Evolutionary conservation across 768 basidiomycete species (phyloP).

Genomic region (Pleurotus cornucopiae): DNA sequence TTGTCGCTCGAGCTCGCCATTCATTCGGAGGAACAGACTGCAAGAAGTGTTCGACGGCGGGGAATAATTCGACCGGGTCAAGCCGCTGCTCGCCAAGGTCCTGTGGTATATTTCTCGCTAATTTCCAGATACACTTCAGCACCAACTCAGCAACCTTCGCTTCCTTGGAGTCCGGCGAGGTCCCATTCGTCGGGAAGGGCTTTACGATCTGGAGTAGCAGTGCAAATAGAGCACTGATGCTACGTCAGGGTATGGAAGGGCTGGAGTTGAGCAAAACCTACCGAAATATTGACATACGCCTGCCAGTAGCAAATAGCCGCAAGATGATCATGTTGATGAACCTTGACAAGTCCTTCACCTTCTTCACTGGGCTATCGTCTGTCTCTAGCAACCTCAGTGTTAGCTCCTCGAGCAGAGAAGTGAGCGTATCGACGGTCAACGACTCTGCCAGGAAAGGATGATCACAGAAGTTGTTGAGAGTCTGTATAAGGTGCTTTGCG

Average conservation of each 20-base stretch:
- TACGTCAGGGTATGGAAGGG: constrained; percentile 7
- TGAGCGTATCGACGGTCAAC: constrained; percentile 79
- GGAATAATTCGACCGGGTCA: constrained; percentile 85
- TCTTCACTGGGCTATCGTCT: constrained; percentile 77
- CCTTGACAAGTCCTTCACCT: constrained; percentile 88
- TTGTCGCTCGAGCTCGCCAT: constrained; percentile 89
- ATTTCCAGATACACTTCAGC: constrained; percentile 96
- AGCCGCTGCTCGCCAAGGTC: constrained; percentile 78
- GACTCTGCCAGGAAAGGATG: constrained; percentile 85
- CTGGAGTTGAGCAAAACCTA: constrained; percentile 29
- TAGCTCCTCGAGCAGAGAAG: constrained; percentile 85
- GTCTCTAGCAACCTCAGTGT: constrained; percentile 90
- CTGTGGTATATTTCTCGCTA: constrained; percentile 91
- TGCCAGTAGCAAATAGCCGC: constrained; percentile 85
- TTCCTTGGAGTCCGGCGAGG: constrained; percentile 71
- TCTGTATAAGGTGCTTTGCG: constrained; percentile 96
- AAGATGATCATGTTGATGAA: constrained; percentile 99
- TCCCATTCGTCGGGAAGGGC: constrained; percentile 75
- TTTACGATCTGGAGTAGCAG: constrained; percentile 80
- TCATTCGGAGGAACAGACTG: constrained; percentile 93
- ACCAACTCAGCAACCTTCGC: constrained; percentile 90
- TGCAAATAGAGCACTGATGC: constrained; percentile 68
- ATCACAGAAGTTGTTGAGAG: constrained; percentile 92
- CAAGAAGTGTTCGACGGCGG: constrained; percentile 90
- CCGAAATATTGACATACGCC: constrained; percentile 90